Evolutionary conservation across 1,139 yeast species (phyloP).

Genomic region (Yueomyces sp.): DNA sequence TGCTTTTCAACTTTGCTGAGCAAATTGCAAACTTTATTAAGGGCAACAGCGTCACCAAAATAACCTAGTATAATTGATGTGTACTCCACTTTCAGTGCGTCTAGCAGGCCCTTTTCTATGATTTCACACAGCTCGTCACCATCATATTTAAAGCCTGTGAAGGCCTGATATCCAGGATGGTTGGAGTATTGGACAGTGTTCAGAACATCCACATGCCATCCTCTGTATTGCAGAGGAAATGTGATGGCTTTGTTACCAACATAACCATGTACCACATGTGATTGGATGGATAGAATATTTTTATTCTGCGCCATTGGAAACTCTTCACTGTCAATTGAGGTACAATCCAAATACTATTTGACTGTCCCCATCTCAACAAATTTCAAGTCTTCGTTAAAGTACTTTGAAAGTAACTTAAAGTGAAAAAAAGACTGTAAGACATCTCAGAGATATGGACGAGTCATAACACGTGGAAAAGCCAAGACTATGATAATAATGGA

Average conservation of each 20-base stretch:
- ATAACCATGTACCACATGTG: slow-evolving; percentile 81
- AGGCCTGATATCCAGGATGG: slow-evolving; percentile 67
- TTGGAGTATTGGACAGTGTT: slow-evolving; percentile 74
- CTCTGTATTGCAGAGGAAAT: slow-evolving; percentile 62
- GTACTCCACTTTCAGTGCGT: slow-evolving; percentile 31
- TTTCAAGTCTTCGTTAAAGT: no score
- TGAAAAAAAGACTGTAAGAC: no score
- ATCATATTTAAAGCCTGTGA: slow-evolving; percentile 33
- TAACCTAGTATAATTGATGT: slow-evolving; percentile 64
- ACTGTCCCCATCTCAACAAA: no score
- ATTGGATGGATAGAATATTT: slow-evolving; percentile 44
- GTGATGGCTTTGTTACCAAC: slow-evolving; percentile 75
- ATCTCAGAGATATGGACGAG: no score
- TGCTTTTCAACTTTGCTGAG: slow-evolving; percentile 9
- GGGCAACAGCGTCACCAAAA: slow-evolving; percentile 43
- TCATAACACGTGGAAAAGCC: no score
- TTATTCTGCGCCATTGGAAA: not conserved
- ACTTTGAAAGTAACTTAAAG: no score
- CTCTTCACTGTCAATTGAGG: no score
- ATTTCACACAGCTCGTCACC: slow-evolving; percentile 31
- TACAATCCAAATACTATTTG: no score
- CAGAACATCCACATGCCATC: slow-evolving; percentile 77
- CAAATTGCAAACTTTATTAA: slow-evolving; percentile 27
- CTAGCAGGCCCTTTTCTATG: slow-evolving; percentile 35
- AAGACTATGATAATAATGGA: no score